Base-by-base conservation (phyloP, 495 filamentous ascomycete genomes). In the Penicillium subrubescens region DNA sequence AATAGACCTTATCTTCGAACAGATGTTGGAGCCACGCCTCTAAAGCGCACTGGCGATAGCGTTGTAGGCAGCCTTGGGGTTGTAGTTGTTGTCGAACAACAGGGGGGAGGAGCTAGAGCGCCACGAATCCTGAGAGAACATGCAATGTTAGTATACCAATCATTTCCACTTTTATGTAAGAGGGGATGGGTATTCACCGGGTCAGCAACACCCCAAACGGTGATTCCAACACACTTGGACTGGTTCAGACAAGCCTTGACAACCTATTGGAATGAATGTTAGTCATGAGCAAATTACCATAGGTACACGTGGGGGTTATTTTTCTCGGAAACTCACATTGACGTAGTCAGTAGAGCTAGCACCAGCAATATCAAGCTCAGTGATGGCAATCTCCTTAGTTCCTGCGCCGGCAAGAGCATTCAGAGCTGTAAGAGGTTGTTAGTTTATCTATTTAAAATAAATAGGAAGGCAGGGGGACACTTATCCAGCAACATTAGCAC, bases 191-290 rank as follows among this genome's bases (percentile, higher is more conserved):
- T 31, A 31, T 11, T 54, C 17, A 54, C 51, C 8, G 25, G 15
- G 67, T 92, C 90, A 61, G 86, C 79, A 8, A 93, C 87, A 71
- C 90, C 90, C 90, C 90, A 93, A 37, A 89, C 88, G 19, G 90
- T 92, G 66, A 93, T 87, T 61, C 89, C 89, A 23, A 92, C 83
- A 72, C 90, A 92, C 73, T 87, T 89, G 11, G 79, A 63, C 69
- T 87, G 80, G 62, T 81, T 76, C 44, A 90, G 70, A 68, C 90
- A 92, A 33, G 88, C 88, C 21, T 88, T 84, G 64, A 85, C 83
- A 50, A 89, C 82, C 75, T 78, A 57, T 35, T 15, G 19, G 7
- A 54, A 54, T 5, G 4, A 14, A 27, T 3, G 10, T 6, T 64
- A 62, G 53, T n/a, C 53, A 5, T 1, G 17, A 21, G 43, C 19